Base-by-base conservation (phyloP, 495 filamentous ascomycete genomes). In the Halenospora varia region DNA sequence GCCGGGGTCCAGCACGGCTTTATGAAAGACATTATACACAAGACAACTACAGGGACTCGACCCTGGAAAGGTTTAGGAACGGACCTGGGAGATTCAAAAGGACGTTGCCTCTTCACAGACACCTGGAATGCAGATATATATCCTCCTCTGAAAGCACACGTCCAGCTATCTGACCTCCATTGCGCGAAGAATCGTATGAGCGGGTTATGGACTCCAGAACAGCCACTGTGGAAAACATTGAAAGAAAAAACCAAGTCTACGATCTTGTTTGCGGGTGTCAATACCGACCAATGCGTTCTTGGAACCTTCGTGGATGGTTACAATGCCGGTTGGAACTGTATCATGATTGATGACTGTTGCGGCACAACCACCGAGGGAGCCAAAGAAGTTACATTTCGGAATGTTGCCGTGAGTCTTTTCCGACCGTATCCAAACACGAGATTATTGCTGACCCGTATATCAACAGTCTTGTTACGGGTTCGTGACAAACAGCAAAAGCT, bases 251-350 rank as follows among this genome's bases (percentile, higher is more conserved):
- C 72, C 0, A 78, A 76, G 53, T 70, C 57, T 10, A 81, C 78
- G 2, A 62, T 85, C 22, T 60, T 85, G 2, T 83, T 83, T 58
- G 65, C 76, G 0, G 82, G 82, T 0, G 80, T 83, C 10, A 84
- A 84, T 62, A 82, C 79, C 2, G 81, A 85, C 66, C 82, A 83
- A 59, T 85, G 81, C 60, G 82, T 85, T 4, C 69, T 75, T 22
- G 77, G 78, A 1, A 83, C 76, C 23, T 66, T 82, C 25, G 71
- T 70, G 41, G 80, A 84, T 69, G 76, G 75, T 29, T 78, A 79
- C 55, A 77, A 68, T 59, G 73, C 70, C 35, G 80, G 78, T 2
- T 83, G 75, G 66, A 80, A 82, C 61, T 82, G 79, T 63, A 64
- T 85, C 11, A 56, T 82, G 55, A 57, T 83, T 17, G 76, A 74